These are phyloP conservation scores for Fusarium gaditjirri DNA, from an alignment of 2,329 filamentous ascomycete genomes.

Conservation along the genomic window DNA sequence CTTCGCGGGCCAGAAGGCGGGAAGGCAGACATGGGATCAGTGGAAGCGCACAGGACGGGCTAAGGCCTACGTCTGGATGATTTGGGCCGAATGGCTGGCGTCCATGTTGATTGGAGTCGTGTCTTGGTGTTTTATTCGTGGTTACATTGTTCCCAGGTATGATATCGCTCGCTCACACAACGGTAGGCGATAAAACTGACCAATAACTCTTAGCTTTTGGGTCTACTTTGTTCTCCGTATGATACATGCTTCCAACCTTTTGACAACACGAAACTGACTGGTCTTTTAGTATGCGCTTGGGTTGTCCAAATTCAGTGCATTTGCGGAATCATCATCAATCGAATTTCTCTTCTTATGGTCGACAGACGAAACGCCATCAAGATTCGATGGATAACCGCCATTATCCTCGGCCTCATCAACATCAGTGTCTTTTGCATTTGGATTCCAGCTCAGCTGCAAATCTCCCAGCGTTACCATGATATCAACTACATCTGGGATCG, in stretches of 20 bases:
- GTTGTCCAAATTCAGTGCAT: constrained; percentile 39
- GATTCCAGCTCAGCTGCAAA: constrained; percentile 34
- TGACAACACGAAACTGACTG: neutral
- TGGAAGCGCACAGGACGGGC: constrained; percentile 27
- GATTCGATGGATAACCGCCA: constrained; percentile 22
- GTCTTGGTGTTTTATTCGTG: constrained; percentile 35
- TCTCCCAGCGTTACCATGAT: constrained; percentile 17
- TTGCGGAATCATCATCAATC: constrained; percentile 41
- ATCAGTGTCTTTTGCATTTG: constrained; percentile 35
- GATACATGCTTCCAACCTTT: neutral
- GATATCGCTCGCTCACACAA: neutral
- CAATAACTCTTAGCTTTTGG: constrained; percentile 27
- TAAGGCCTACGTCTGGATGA: constrained; percentile 34
- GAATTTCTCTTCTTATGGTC: constrained; percentile 34
- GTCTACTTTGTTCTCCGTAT: constrained; percentile 33
- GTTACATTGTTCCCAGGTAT: constrained; percentile 32
- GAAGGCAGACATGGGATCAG: constrained; percentile 34
- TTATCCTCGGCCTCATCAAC: constrained; percentile 26
- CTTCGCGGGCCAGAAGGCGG: constrained; percentile 33
- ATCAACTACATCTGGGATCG: constrained; percentile 34
- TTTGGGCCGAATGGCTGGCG: constrained; percentile 39
- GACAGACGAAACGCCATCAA: constrained; percentile 15
- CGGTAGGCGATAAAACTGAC: neutral
- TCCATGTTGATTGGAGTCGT: constrained; percentile 37
- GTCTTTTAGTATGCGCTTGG: constrained; percentile 24